Conservation (phyloP, 1,139 yeast species). For the Lodderomyces elongisporus region DNA sequence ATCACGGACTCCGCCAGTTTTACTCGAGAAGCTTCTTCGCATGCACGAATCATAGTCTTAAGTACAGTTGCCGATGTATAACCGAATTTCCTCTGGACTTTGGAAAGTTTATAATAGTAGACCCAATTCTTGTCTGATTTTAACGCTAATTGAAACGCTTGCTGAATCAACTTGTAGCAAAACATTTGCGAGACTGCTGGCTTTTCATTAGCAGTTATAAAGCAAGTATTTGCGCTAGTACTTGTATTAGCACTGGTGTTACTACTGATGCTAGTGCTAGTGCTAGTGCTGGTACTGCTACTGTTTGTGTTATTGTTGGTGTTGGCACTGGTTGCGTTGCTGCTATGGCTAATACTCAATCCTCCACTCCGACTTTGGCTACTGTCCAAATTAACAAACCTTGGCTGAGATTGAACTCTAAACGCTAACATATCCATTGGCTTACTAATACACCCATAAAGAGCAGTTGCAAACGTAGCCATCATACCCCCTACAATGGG, state of each 20-base stretch:
- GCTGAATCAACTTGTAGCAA: constrained; percentile 34
- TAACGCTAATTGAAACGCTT: constrained; percentile 40
- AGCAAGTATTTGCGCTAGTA: too few species aligned
- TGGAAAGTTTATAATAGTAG: constrained; percentile 54
- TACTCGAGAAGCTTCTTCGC: constrained; percentile 4
- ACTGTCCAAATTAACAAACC: constrained; percentile 23
- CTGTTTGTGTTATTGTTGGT: too few species aligned
- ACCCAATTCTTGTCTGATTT: constrained; percentile 55
- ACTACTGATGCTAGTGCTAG: too few species aligned
- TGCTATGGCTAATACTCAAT: too few species aligned
- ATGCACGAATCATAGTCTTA: constrained; percentile 28
- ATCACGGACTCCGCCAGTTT: constrained; percentile 48
- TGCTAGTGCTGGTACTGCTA: too few species aligned
- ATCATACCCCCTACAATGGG: constrained; percentile 46
- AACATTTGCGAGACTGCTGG: constrained; percentile 22
- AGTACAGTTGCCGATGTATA: constrained; percentile 27
- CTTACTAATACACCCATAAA: constrained; percentile 54
- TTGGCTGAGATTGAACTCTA: constrained; percentile 33
- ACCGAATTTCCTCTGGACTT: constrained; percentile 50
- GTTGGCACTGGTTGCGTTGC: too few species aligned
- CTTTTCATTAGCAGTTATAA: constrained; percentile 19
- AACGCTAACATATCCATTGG: constrained; percentile 69
- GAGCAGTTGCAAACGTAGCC: constrained; percentile 53
- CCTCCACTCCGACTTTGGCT: too few species aligned
- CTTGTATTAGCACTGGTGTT: too few species aligned